Percentiles rank a stretch among this genome's conserved stretches.
Conservation (phyloP, 352 stramenopile genomes). For the Thraustochytrium striatum region DNA sequence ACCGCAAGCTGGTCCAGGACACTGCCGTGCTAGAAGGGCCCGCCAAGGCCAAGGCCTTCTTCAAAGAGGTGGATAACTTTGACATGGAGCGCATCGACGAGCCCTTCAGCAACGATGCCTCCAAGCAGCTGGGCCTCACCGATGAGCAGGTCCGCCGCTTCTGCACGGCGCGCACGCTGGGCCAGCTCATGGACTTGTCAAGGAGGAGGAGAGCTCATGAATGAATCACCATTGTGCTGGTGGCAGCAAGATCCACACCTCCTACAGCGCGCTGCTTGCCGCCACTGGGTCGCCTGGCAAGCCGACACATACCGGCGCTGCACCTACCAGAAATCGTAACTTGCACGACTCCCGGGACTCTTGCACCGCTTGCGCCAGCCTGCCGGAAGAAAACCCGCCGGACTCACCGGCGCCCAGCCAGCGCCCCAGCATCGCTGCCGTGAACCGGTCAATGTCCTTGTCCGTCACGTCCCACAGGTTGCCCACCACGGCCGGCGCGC, state of each 20-base stretch:
- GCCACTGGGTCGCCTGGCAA: too few species aligned
- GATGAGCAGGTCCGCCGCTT: too few species aligned
- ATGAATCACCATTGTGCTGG: neutral
- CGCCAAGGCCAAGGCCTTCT: neutral
- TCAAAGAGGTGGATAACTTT: neutral
- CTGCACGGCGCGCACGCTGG: neutral
- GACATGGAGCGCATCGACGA: neutral
- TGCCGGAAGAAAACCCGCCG: too few species aligned
- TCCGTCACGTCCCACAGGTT: conserved; percentile 99
- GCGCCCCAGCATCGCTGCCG: conserved; percentile 52
- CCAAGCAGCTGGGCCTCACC: neutral
- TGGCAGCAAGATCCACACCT: neutral
- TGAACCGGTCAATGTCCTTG: conserved; percentile 91
- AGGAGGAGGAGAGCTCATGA: neutral
- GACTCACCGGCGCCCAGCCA: neutral
- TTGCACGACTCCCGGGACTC: conserved; percentile 79
- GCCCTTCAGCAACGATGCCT: neutral
- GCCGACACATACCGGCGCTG: conserved; percentile 90
- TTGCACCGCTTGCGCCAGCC: conserved; percentile 63
- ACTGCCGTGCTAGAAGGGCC: neutral
- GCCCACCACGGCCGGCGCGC: conserved; percentile 86
- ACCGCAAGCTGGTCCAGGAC: neutral
- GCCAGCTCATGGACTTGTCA: neutral
- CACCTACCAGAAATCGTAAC: conserved; percentile 86
- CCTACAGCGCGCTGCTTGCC: too few species aligned